Evolutionary conservation across 2,329 filamentous ascomycete species (phyloP), one percentile per base, ranked within the genome.

Genomic region (Fusarium newnesense): DNA sequence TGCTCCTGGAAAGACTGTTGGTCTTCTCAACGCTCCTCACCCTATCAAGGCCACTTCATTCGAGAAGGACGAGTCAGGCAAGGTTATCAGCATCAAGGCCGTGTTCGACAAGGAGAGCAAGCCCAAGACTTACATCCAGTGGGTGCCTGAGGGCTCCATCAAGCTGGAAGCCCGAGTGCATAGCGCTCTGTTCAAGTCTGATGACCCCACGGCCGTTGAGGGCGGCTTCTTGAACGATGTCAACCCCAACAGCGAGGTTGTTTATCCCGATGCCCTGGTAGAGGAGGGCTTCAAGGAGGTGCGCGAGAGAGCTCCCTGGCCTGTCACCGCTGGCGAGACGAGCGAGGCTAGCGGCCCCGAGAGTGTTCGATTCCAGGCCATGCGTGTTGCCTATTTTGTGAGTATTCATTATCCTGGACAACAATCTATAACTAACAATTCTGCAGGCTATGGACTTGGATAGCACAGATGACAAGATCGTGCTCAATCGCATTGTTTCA

Each of bases 401-500:
- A 86, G 87, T 84, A 9, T 30, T 18, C 11, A 5, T 10, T 34
- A 3, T 15, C 6, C 4, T n/a, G 12, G 12, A 28, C 5, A 1
- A 32, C 0, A 47, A 12, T 44, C 10, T 11, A 39, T 37, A 36
- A 69, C 75, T 79, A 69, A 79, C 42, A 24, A 40, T 6, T n/a
- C 7, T 24, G 9, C 24, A 87, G 91, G 91, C 85, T 70, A 86
- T 97, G 81, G 95, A 98, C 80, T 89, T 88, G 56, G 94, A 97
- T 77, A 93, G 91, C 67, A 93, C 90, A 1, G 89, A 90, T 37
- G 93, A 94, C n/a, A 94, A 92, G 81, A 86, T 97, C 73, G 89
- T 98, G 53, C 84, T 98, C 36, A 98, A 98, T 84, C 89, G 94
- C 58, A 98, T 98, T 78, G 95, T 98, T 28, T 94, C 93, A 53